Evolutionary conservation across 2,329 filamentous ascomycete species (phyloP).

Genomic region (Hawksworthiomyces lignivorus): DNA sequence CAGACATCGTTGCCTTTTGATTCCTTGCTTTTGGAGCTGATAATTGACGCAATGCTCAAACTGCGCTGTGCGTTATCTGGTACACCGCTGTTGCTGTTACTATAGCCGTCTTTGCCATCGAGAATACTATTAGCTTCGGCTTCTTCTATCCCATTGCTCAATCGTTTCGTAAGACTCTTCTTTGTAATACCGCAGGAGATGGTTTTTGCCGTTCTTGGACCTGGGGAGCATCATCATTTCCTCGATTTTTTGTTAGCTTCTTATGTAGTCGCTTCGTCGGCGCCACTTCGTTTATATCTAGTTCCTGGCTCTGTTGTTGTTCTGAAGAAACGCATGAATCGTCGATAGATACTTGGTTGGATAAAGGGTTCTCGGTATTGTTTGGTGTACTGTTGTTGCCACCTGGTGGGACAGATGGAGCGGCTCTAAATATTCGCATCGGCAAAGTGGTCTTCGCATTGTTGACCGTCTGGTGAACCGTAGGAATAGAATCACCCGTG

Average conservation of each 20-base stretch:
- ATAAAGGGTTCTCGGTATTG: too few relatives aligned
- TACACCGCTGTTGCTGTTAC: neutral
- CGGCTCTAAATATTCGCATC: too few relatives aligned
- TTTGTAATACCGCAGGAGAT: constrained; percentile 11
- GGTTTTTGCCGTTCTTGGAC: neutral
- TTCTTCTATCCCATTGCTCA: neutral
- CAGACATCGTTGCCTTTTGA: neutral
- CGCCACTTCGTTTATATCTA: neutral
- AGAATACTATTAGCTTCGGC: neutral
- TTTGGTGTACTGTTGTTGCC: too few relatives aligned
- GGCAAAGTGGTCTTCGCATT: too few relatives aligned
- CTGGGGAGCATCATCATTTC: constrained; percentile 24
- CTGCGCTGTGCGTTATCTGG: constrained; percentile 2
- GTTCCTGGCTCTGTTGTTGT: neutral
- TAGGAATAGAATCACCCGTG: too few relatives aligned
- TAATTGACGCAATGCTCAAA: constrained; percentile 10
- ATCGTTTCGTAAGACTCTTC: constrained; percentile 3
- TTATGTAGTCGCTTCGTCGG: constrained; percentile 28
- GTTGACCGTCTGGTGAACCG: too few relatives aligned
- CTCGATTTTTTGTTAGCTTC: constrained; percentile 35
- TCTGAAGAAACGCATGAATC: neutral
- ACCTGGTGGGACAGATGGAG: too few relatives aligned
- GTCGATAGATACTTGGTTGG: neutral
- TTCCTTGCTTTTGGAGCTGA: constrained; percentile 7
- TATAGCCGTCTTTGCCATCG: neutral